Conservation (phyloP, 208 protist species). For the Tetramitus jugosus region DNA sequence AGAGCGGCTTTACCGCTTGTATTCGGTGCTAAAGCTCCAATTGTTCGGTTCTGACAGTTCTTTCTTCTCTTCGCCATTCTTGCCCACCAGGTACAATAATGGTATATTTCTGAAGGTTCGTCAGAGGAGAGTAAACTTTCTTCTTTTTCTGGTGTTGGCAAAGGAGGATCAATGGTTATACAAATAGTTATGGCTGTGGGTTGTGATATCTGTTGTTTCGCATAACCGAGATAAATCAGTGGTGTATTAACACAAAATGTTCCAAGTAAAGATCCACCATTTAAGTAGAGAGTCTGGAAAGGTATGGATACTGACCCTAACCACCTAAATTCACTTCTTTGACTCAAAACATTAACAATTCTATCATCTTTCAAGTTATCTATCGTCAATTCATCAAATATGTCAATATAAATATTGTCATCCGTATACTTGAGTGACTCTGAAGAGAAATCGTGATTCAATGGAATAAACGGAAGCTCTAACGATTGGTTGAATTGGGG, state of each 20-base stretch:
- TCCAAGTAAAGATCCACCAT: slow-evolving; percentile 27
- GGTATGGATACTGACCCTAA: slow-evolving; percentile 34
- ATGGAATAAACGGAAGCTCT: neutral
- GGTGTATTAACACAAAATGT: slow-evolving; percentile 31
- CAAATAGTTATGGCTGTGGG: slow-evolving; percentile 24
- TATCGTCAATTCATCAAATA: slow-evolving; percentile 33
- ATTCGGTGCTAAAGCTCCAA: slow-evolving; percentile 10
- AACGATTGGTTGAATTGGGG: slow-evolving; percentile 33
- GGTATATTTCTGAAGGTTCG: slow-evolving; percentile 3
- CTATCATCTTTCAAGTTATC: slow-evolving; percentile 32
- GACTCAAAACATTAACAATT: slow-evolving; percentile 20
- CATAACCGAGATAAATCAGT: slow-evolving; percentile 31
- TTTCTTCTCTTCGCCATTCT: neutral
- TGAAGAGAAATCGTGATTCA: slow-evolving; percentile 21
- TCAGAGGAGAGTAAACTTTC: neutral
- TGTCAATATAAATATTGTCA: slow-evolving; percentile 32
- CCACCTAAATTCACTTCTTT: slow-evolving; percentile 30
- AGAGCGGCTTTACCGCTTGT: slow-evolving; percentile 9
- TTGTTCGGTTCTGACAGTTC: neutral
- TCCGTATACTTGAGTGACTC: slow-evolving; percentile 11
- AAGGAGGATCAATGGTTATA: slow-evolving; percentile 34
- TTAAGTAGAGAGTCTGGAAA: slow-evolving; percentile 37
- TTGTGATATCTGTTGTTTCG: neutral
- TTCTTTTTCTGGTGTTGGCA: slow-evolving; percentile 13
- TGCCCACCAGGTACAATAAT: slow-evolving; percentile 3